These are phyloP conservation scores for Alternaria hordeiaustralica DNA, from an alignment of 2,329 filamentous ascomycete genomes.

Conservation along the genomic window DNA sequence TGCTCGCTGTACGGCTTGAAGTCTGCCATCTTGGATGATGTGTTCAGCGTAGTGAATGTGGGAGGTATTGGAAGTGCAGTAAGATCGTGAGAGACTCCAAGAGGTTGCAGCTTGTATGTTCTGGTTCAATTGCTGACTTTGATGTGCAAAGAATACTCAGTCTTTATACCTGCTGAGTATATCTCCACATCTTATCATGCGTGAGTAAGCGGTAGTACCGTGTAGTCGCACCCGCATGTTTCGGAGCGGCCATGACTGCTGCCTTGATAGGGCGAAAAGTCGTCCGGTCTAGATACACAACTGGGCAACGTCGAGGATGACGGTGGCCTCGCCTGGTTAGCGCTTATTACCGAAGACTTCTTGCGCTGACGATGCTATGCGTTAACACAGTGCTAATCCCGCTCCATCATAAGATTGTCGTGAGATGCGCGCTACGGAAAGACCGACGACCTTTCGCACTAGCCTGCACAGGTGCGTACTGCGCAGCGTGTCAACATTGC, in stretches of 20 bases:
- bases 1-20: conserved; percentile 33
- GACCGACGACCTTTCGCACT: neutral
- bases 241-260: neutral
- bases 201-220: neutral
- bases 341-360: conserved; percentile 3
- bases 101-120: neutral
- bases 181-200: neutral
- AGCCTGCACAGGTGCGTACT: neutral
- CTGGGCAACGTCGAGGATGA: neutral
- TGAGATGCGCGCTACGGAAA: neutral
- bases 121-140: neutral
- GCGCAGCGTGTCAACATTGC: neutral
- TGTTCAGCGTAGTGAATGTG: neutral
- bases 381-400: neutral
- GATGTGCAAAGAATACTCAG: neutral
- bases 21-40: conserved; percentile 17
- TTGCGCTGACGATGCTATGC: neutral
- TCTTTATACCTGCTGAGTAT: neutral
- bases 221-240: neutral
- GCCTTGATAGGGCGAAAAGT: neutral
- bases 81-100: neutral
- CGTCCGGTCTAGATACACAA: neutral
- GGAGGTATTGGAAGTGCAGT: neutral
- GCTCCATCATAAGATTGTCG: neutral
- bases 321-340: neutral